phyloP scores from a whole-genome alignment of 768 basidiomycete genomes.

The Tremella fuciformis region DNA sequence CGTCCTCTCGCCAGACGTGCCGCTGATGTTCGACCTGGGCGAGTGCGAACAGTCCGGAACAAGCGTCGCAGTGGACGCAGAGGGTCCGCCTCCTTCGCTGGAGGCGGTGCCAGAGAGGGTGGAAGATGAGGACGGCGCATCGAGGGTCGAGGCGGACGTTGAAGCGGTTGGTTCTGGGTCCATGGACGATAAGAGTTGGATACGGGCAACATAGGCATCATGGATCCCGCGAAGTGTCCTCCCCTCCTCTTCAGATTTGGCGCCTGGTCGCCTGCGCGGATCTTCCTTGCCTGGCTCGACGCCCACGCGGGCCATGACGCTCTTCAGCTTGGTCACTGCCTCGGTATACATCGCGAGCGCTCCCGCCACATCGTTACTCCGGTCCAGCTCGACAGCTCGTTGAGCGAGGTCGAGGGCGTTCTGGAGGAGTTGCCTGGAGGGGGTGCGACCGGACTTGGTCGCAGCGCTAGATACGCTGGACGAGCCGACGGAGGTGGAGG shows the following conservation, averaged over 20 bases:
- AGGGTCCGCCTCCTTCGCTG: neutral
- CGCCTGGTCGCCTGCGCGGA: slow-evolving; percentile 14
- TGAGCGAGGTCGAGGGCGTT: slow-evolving; percentile 49
- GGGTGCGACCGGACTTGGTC: slow-evolving; percentile 27
- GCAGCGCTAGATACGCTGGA: neutral
- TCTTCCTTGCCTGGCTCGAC: slow-evolving; percentile 29
- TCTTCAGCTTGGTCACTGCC: slow-evolving; percentile 43
- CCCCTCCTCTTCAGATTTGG: slow-evolving; percentile 46
- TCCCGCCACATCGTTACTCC: slow-evolving; percentile 47
- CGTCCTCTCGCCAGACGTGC: slow-evolving; percentile 18
- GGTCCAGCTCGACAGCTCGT: slow-evolving; percentile 48
- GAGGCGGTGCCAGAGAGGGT: slow-evolving; percentile 10
- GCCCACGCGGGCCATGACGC: slow-evolving; percentile 50
- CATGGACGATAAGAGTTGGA: slow-evolving; percentile 42
- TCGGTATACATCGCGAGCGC: slow-evolving; percentile 46
- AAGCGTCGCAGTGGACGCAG: slow-evolving; percentile 23
- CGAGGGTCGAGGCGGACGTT: slow-evolving; percentile 1
- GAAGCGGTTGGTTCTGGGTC: slow-evolving; percentile 4
- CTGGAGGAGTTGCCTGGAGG: slow-evolving; percentile 46
- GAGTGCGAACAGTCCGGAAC: slow-evolving; percentile 13
- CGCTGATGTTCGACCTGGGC: slow-evolving; percentile 4
- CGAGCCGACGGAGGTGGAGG: neutral
- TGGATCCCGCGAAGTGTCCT: slow-evolving; percentile 49
- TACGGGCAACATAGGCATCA: slow-evolving; percentile 51
- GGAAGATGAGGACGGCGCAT: slow-evolving; percentile 7